These are phyloP conservation scores for Clarireedia paspali DNA, from an alignment of 2,329 filamentous ascomycete species.

Conservation along the genomic window DNA sequence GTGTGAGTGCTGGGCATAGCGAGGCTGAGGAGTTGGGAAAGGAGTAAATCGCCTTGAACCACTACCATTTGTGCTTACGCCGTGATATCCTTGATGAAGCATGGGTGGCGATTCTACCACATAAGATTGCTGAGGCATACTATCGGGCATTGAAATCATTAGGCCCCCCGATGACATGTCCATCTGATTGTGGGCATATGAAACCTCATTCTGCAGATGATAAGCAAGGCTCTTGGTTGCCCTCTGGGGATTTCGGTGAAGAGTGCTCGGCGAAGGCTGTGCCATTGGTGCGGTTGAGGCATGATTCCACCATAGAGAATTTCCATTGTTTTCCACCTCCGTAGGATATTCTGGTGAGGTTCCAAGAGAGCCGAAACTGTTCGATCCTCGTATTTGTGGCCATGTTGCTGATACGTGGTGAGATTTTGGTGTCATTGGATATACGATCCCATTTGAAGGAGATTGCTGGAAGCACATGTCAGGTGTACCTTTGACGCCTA, in stretches of 20 bases:
- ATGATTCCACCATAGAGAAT: slow-evolving; percentile 26
- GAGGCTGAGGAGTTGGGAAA: neutral
- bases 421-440: slow-evolving; percentile 22
- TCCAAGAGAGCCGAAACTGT: slow-evolving; percentile 13
- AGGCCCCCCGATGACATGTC: slow-evolving; percentile 21
- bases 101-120: slow-evolving; percentile 17
- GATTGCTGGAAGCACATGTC: slow-evolving; percentile 16
- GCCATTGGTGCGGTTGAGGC: slow-evolving; percentile 22
- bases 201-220: slow-evolving; percentile 25
- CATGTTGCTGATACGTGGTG: slow-evolving; percentile 18
- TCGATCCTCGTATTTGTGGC: slow-evolving; percentile 17
- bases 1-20: neutral
- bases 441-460: slow-evolving; percentile 12
- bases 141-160: slow-evolving; percentile 26
- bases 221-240: slow-evolving; percentile 23
- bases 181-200: slow-evolving; percentile 18
- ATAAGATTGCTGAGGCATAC: slow-evolving; percentile 16
- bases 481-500: slow-evolving; percentile 17
- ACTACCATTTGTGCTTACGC: neutral
- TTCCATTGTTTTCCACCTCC: slow-evolving; percentile 12
- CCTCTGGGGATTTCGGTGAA: slow-evolving; percentile 22
- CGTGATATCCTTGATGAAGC: slow-evolving; percentile 16
- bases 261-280: slow-evolving; percentile 21
- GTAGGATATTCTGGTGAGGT: slow-evolving; percentile 7
- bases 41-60: slow-evolving; percentile 6